Base-by-base conservation (phyloP, 1,284 basidiomycete genomes). In the Papiliotrema terrestris region DNA sequence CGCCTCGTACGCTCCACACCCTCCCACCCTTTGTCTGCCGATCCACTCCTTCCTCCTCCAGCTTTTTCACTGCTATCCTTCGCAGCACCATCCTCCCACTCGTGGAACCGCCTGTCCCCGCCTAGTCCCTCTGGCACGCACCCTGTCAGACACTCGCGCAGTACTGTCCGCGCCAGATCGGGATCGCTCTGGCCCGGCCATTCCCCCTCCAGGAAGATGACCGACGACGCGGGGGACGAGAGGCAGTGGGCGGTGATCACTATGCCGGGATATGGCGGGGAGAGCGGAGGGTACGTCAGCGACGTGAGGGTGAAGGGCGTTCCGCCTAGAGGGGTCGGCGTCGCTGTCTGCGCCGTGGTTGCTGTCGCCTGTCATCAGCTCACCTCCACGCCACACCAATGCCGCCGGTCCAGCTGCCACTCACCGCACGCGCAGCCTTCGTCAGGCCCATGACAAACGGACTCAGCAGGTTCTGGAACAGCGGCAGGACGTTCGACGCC, bases 401-500 rank as follows among this genome's bases (percentile, higher is more conserved):
- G 5, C 5, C 11, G 29, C 3, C 4, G n/a, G 39, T n/a, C n/a
- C n/a, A n/a, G n/a, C n/a, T n/a, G n/a, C n/a, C n/a, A 63, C 67
- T 53, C 43, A 68, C 69, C 2, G 69, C 66, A 45, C 69, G 60
- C 17, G 71, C 70, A 6, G 61, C 51, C 59, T 75, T 75, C 17
- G 63, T 66, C 45, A 72, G 54, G 29, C 73, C 73, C 39, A 75
- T 59, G 1, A 72, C 72, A 45, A 75, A 71, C 5, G 68, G 68
- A 44, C 61, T 70, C 9, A 72, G 56, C 15, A 75, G 60, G 36
- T 68, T 66, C 29, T 72, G 69, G n/a, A 74, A 55, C 35, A 72
- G 57, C 2, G 70, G 69, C 35, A 67, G 51, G 20, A 70, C 66
- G 3, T 50, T 44, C 0, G 57, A 59, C 11, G 65, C 59, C 1